phyloP scores from a whole-genome alignment of 176 grass and related monocot genomes.

The Avena insularis region DNA sequence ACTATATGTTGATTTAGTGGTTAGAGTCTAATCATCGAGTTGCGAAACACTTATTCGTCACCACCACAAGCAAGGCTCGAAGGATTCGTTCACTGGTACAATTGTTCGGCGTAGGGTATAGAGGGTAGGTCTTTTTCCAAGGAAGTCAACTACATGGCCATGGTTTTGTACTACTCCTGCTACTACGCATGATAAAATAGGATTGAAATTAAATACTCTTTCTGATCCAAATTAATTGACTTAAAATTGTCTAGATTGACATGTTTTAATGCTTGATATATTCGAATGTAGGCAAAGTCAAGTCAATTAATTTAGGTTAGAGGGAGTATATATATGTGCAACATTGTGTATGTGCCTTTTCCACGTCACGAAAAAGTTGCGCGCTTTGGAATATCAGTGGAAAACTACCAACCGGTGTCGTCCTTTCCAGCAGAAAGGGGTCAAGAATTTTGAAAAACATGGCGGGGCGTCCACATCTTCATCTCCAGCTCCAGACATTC shows the following conservation, averaged over 20 bases:
- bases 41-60: too few relatives aligned
- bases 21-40: too few relatives aligned
- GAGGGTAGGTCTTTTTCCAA: constrained; percentile 4
- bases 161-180: constrained; percentile 1
- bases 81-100: not conserved
- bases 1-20: too few relatives aligned
- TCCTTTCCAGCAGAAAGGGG: constrained; percentile 48
- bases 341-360: constrained; percentile 10
- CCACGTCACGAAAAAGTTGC: constrained; percentile 43
- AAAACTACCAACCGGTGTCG: constrained; percentile 27
- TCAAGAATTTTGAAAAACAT: constrained; percentile 36
- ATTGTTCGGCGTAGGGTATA: not conserved
- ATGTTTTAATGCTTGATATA: too few relatives aligned
- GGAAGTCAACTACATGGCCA: constrained; percentile 29
- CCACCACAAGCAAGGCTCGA: too few relatives aligned
- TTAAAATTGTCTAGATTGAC: too few relatives aligned
- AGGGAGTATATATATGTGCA: not conserved
- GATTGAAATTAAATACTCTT: not conserved
- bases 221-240: too few relatives aligned
- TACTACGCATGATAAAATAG: not conserved
- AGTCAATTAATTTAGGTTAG: too few relatives aligned
- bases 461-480: constrained; percentile 34
- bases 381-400: constrained; percentile 46
- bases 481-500: constrained; percentile 4
- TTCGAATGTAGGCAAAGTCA: too few relatives aligned